Conservation (phyloP, 768 basidiomycete species). For the Lyophyllum shimeji region DNA sequence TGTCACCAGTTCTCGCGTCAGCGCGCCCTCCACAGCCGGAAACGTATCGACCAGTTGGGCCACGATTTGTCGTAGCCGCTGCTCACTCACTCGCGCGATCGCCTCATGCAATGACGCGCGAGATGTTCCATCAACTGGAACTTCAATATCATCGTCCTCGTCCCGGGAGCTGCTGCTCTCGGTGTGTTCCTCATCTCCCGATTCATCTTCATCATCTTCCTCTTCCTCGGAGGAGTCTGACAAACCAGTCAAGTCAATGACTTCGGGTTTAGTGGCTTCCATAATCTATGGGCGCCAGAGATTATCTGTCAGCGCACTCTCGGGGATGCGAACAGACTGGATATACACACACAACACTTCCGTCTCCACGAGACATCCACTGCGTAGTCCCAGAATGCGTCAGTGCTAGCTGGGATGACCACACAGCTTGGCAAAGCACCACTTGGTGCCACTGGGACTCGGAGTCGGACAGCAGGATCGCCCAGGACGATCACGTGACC, state of each 20-base stretch:
- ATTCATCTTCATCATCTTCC: constrained; percentile 21
- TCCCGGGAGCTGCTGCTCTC: constrained; percentile 30
- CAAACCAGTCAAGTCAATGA: constrained; percentile 46
- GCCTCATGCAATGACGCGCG: constrained; percentile 42
- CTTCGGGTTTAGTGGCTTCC: constrained; percentile 27
- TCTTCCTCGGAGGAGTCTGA: constrained; percentile 34
- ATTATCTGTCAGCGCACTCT: constrained; percentile 8
- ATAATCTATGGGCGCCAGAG: constrained; percentile 21
- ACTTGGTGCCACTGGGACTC: not conserved
- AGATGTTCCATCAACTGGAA: constrained; percentile 37
- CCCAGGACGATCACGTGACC: too few species aligned
- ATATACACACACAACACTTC: constrained; percentile 7
- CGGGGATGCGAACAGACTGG: not conserved
- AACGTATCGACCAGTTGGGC: constrained; percentile 36
- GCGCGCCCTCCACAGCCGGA: constrained; percentile 39
- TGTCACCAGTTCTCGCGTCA: constrained; percentile 44
- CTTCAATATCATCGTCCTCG: constrained; percentile 28
- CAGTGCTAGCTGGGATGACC: not conserved
- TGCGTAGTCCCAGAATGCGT: not conserved
- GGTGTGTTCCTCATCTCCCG: constrained; percentile 18
- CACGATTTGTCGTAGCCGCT: constrained; percentile 42
- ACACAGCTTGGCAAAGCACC: not conserved
- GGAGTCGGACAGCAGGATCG: too few species aligned
- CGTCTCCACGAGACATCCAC: constrained; percentile 3
- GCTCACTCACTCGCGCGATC: constrained; percentile 41